phyloP scores from a whole-genome alignment of 768 basidiomycete genomes.

The Pseudohyphozyma bogoriensis region DNA sequence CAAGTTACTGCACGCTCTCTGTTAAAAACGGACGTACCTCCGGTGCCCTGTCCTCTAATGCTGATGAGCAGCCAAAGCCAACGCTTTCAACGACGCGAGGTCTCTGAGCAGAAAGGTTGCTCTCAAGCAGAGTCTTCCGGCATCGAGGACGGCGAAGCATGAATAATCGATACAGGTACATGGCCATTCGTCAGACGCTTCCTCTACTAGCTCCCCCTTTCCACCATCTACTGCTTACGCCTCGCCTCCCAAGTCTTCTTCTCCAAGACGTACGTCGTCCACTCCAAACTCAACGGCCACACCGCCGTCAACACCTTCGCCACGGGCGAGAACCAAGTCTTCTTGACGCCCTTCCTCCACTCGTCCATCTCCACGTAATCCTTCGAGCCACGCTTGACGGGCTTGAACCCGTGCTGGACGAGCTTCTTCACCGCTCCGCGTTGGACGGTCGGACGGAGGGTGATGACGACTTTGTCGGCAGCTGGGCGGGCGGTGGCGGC shows the following conservation, averaged over 20 bases:
- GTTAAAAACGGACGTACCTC: too few species aligned
- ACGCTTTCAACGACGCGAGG: background rate
- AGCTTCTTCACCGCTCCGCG: background rate
- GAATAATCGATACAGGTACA: background rate
- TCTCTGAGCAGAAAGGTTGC: background rate
- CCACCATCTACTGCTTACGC: background rate
- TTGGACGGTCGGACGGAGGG: slow-evolving; percentile 16
- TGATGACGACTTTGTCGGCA: slow-evolving; percentile 9
- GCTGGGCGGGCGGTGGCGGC: background rate
- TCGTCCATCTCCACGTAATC: slow-evolving; percentile 6
- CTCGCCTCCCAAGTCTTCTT: slow-evolving; percentile 9
- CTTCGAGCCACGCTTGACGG: background rate
- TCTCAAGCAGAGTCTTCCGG: too few species aligned
- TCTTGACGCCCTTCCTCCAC: background rate
- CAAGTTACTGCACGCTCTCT: too few species aligned
- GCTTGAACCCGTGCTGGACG: slow-evolving; percentile 3
- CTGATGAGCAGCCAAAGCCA: too few species aligned
- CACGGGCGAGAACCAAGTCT: background rate
- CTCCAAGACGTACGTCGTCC: slow-evolving; percentile 11
- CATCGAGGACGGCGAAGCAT: background rate
- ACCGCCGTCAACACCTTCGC: background rate
- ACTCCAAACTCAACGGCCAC: slow-evolving; percentile 17
- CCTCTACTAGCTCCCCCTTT: background rate
- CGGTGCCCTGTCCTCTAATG: too few species aligned
- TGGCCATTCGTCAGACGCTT: background rate